Evolutionary conservation across 2,329 filamentous ascomycete genomes (phyloP), one percentile per base, ranked within the genome.

Genomic region (Colletotrichum limetticola): DNA sequence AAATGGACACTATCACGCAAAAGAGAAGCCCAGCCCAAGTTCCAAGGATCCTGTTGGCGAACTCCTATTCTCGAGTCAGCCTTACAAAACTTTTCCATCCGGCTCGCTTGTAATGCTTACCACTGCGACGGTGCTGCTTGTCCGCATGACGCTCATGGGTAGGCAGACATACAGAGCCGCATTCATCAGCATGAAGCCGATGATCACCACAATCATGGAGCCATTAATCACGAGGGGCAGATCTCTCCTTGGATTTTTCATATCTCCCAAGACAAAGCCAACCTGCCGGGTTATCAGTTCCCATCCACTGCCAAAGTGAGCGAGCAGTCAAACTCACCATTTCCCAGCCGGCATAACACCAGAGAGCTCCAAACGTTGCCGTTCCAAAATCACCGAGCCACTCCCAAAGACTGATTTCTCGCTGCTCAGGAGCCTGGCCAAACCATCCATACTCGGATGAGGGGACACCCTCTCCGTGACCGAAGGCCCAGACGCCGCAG

Each of bases 311-410:
- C 12, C 8, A 12, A 30, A 30, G 16, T 5, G 22, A n/a, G 28
- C 53, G 78, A 77, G 79, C 3, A 80, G 69, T 3, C 78, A 76
- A 19, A 78, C 83, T 80, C 70, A 85, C 83, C 68, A 81, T 85
- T 67, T 86, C 83, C 83, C 83, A 86, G 1, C 84, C 84, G 57
- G 83, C 83, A 72, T 85, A 86, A 53, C 82, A 83, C 78, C 82
- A 86, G 8, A 85, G 76, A 7, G 79, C 83, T n/a, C 80, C 82
- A 74, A 85, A 84, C 5, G 85, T 79, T 35, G 84, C 84, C 28
- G 82, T 82, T 24, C 81, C 82, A 64, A 83, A 82, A 30, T 82
- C 78, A 3, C 84, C 84, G 32, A 84, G 79, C 42, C 79, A 82
- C 30, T 79, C 78, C 83, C 83, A 86, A 42, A 78, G 72, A 28